phyloP scores from a whole-genome alignment of 441 rosid species.

The Rhodomyrtus psidioides region DNA sequence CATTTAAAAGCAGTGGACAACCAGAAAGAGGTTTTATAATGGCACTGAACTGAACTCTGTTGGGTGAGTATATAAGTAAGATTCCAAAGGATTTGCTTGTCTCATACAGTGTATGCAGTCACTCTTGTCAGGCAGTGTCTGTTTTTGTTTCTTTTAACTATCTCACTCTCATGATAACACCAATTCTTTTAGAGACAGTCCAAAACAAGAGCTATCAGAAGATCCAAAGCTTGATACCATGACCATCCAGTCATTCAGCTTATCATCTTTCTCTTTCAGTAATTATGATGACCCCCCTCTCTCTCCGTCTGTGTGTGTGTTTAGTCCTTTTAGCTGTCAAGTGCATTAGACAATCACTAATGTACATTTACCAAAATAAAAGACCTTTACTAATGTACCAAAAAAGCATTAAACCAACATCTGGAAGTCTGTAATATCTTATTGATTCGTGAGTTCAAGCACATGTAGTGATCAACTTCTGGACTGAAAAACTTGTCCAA shows the following conservation, averaged over 20 bases:
- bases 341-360: neutral
- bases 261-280: neutral
- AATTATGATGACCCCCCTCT: neutral
- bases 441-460: neutral
- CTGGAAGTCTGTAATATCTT: neutral
- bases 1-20: slow-evolving; percentile 5
- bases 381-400: neutral
- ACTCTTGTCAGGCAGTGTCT: neutral
- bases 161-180: neutral
- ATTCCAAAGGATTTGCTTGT: neutral
- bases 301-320: neutral
- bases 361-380: neutral
- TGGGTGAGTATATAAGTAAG: neutral
- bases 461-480: neutral
- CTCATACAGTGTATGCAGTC: neutral
- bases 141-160: neutral
- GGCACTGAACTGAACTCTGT: neutral
- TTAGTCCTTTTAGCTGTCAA: neutral
- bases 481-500: neutral
- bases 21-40: slow-evolving; percentile 1
- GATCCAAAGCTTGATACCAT: neutral
- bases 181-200: neutral
- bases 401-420: neutral
- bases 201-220: neutral
- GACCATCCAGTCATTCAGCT: neutral